These are phyloP conservation scores for Fusarium multiceps DNA, from an alignment of 2,329 filamentous ascomycete genomes.

Conservation along the genomic window DNA sequence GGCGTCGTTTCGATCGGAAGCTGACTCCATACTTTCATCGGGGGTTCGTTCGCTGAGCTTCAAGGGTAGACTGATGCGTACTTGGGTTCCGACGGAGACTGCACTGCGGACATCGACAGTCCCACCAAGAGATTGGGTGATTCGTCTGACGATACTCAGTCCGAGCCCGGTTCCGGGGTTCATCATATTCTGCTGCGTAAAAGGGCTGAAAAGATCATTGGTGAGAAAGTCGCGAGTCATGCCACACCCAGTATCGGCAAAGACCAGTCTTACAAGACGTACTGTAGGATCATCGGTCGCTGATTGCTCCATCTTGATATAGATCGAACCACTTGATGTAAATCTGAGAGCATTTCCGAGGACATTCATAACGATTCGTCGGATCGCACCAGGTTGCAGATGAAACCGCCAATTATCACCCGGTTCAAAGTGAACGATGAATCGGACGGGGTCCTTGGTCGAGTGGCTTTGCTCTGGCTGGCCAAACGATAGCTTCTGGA, in stretches of 20 bases:
- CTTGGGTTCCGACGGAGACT: not conserved
- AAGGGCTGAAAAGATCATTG: not conserved
- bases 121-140: not conserved
- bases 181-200: constrained; percentile 1
- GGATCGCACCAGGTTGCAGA: not conserved
- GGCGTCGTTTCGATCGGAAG: fast-evolving
- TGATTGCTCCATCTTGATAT: not conserved
- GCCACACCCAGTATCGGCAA: constrained; percentile 1
- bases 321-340: not conserved
- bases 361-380: not conserved
- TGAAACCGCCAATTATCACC: not conserved
- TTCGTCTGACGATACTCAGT: not conserved
- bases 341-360: not conserved
- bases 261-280: not conserved
- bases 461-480: not conserved
- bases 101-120: not conserved
- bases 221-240: not conserved
- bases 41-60: not conserved
- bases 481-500: not conserved
- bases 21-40: not conserved
- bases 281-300: not conserved
- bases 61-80: not conserved
- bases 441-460: fast-evolving
- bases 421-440: not conserved
- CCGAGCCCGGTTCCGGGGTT: not conserved